Percentiles rank a stretch among this genome's conserved stretches.
Conservation (phyloP, 1,139 yeast genomes). For the Debaryomyces fabryi region DNA sequence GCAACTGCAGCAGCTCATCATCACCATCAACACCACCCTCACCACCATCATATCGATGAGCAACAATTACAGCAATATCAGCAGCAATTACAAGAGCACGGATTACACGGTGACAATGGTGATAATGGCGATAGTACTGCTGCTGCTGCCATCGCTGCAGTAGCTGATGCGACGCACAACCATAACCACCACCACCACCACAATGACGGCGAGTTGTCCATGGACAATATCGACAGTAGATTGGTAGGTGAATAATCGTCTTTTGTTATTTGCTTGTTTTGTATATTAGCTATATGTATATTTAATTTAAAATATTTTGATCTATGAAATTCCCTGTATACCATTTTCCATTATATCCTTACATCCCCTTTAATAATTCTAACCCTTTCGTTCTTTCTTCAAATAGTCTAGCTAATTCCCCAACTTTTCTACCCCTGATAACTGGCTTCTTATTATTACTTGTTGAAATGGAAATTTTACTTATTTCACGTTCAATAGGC, state of each 20-base stretch:
- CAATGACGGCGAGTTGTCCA: slow-evolving; percentile 41
- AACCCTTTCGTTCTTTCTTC: slow-evolving; percentile 60
- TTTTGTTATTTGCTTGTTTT: slow-evolving; percentile 4
- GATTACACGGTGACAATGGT: slow-evolving; percentile 26
- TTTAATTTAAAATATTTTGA: slow-evolving; percentile 3
- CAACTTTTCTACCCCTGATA: slow-evolving; percentile 55
- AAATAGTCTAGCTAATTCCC: slow-evolving; percentile 55
- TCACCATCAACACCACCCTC: slow-evolving; percentile 21
- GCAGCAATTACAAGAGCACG: slow-evolving; percentile 35
- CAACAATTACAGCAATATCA: slow-evolving; percentile 39
- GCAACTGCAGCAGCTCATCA: slow-evolving; percentile 46
- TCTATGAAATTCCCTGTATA: not conserved
- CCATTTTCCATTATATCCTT: slow-evolving; percentile 7
- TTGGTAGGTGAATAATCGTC: slow-evolving; percentile 44
- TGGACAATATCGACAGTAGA: slow-evolving; percentile 52
- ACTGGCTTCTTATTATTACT: slow-evolving; percentile 41
- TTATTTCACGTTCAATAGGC: not conserved
- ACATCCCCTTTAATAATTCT: slow-evolving; percentile 46
- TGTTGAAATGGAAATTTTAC: not conserved
- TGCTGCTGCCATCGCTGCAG: slow-evolving; percentile 49
- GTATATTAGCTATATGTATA: slow-evolving; percentile 10
- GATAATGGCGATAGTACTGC: slow-evolving; percentile 29
- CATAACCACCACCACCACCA: slow-evolving; percentile 30
- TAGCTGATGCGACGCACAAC: slow-evolving; percentile 39
- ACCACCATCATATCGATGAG: slow-evolving; percentile 30